Conservation (phyloP, 2,329 filamentous ascomycete genomes). For the Aspergillus sp. region DNA sequence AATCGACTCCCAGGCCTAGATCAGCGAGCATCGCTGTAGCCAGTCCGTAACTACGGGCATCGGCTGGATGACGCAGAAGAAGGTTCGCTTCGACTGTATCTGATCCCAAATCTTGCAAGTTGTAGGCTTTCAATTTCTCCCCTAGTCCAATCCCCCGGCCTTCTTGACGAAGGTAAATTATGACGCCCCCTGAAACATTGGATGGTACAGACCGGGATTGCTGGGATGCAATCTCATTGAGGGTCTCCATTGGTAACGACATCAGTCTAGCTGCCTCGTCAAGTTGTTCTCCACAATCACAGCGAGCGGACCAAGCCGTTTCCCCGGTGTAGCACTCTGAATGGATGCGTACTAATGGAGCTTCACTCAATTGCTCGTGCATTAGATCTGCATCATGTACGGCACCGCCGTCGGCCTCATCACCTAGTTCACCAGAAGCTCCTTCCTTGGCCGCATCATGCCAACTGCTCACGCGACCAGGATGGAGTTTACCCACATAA, state of each 20-base stretch:
- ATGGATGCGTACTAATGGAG: constrained; percentile 89
- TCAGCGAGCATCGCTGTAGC: constrained; percentile 93
- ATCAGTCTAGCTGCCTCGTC: constrained; percentile 95
- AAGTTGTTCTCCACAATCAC: constrained; percentile 95
- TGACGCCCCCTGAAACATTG: constrained; percentile 74
- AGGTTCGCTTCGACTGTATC: constrained; percentile 97
- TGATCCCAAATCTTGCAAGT: constrained; percentile 92
- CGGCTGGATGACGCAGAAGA: constrained; percentile 84
- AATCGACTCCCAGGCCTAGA: constrained; percentile 68
- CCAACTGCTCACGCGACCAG: constrained; percentile 76
- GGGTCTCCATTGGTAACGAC: constrained; percentile 60
- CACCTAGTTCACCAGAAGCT: not conserved
- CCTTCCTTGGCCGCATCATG: constrained; percentile 45
- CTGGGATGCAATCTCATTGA: constrained; percentile 28
- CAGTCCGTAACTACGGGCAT: constrained; percentile 92
- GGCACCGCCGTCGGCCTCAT: constrained; percentile 9
- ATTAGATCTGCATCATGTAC: constrained; percentile 18
- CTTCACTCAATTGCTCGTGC: constrained; percentile 23
- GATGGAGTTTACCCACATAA: constrained; percentile 83
- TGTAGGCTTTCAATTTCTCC: constrained; percentile 97
- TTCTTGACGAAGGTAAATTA: constrained; percentile 94
- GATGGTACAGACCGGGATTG: constrained; percentile 37
- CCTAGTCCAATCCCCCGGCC: constrained; percentile 91
- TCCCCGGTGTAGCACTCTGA: constrained; percentile 98
- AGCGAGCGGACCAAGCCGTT: constrained; percentile 96